Base-by-base conservation (phyloP, 2,329 filamentous ascomycete species). In the Aureobasidium leucospermi region DNA sequence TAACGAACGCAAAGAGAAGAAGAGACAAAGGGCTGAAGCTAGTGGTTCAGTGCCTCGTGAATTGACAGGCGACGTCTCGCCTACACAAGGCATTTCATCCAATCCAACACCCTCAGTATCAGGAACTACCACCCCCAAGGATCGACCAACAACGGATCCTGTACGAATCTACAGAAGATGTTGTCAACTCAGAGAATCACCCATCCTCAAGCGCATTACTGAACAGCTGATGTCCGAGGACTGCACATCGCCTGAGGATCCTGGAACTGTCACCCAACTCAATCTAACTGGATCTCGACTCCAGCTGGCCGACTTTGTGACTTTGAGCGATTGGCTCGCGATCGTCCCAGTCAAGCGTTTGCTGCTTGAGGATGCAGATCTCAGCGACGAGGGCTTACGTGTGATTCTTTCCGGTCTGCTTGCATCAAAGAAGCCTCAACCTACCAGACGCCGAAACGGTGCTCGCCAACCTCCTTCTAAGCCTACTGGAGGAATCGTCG, bases 101-200 rank as follows among this genome's bases (percentile, higher is more conserved):
- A 34, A 28, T 19, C 64, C 63, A 48, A 68, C 64, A 58, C 63
- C 70, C 6, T 63, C 65, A 13, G 53, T 13, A 5, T 58, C 60
- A 11, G 60, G 58, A 8, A 49, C 60, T 5, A n/a, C 58, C 9
- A 60, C 60, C 13, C 74, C 81, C 0, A 81, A 76, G 63, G 80
- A 82, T 62, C 78, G 83, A 53, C 92, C 93, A 0, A 96, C 93
- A 0, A 96, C 88, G 1, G 94, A 96, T 69, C 93, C 94, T 2
- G 84, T 92, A 13, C 83, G 93, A 60, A 96, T 99, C 67, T 99
- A 99, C 73, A 84, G 93, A 65, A 82, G 94, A 69, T 97, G 94
- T 71, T 97, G 94, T 70, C 93, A 97, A 70, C 77, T 99, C 32
- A 84, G 94, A 60, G 94, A 97, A 74, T 95, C 91, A 0, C 90